phyloP scores from a whole-genome alignment of 2,329 filamentous ascomycete species.

The Colletotrichum nymphaeae region DNA sequence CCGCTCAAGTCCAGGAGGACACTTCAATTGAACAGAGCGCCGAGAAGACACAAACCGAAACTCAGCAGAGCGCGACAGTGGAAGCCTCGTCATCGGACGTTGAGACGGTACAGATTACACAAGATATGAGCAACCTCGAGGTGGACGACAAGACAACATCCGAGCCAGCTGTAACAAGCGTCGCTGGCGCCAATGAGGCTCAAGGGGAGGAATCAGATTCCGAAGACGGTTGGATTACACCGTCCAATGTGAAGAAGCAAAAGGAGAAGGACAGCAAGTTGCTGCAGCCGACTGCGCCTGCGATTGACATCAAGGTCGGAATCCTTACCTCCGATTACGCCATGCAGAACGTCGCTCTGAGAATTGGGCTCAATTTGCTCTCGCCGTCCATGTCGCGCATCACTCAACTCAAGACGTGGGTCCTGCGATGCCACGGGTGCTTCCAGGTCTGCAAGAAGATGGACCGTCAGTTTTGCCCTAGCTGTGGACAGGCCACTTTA shows the following conservation, averaged over 20 bases:
- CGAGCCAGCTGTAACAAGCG: conserved; percentile 34
- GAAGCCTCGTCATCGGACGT: conserved; percentile 23
- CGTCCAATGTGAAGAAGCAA: conserved; percentile 88
- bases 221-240: conserved; percentile 91
- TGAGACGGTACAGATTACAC: not conserved
- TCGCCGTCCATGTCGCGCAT: conserved; percentile 84
- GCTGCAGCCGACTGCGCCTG: conserved; percentile 50
- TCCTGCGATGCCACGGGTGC: conserved; percentile 93
- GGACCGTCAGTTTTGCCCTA: conserved; percentile 90
- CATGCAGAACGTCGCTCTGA: conserved; percentile 96
- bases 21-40: conserved; percentile 8
- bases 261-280: conserved; percentile 73
- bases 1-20: not conserved
- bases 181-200: conserved; percentile 36
- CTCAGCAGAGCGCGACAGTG: conserved; percentile 25
- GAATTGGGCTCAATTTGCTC: conserved; percentile 93
- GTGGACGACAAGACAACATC: conserved; percentile 23
- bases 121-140: conserved; percentile 33
- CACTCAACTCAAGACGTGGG: conserved; percentile 85
- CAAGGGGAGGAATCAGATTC: conserved; percentile 61
- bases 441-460: conserved; percentile 88
- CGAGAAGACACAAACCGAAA: not conserved
- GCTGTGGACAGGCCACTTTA: conserved; percentile 89
- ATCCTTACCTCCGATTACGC: conserved; percentile 95
- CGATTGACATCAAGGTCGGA: conserved; percentile 82